Conservation (phyloP, 768 basidiomycete species). For the Lentinula guzmanii region DNA sequence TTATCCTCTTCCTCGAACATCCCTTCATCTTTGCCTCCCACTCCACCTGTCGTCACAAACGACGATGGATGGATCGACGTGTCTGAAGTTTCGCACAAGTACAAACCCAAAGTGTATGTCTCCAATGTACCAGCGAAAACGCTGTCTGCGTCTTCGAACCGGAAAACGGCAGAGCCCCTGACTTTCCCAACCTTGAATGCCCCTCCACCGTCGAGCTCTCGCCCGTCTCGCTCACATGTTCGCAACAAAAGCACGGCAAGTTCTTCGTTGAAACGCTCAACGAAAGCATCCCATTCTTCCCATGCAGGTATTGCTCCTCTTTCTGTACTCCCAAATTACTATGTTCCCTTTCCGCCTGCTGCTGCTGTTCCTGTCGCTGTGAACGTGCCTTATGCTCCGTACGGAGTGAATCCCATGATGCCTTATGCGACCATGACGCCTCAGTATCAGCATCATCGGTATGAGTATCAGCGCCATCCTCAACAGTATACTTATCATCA, state of each 20-base stretch:
- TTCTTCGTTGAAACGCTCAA: background rate
- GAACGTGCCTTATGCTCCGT: background rate
- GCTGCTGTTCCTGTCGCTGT: background rate
- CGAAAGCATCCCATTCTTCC: background rate
- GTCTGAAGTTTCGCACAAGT: conserved; percentile 7
- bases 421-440: background rate
- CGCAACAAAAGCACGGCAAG: background rate
- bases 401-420: background rate
- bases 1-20: conserved; percentile 10
- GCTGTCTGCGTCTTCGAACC: background rate
- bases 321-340: background rate
- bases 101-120: background rate
- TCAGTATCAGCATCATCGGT: background rate
- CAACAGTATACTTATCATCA: background rate
- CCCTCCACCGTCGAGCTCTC: background rate
- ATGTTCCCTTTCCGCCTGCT: background rate
- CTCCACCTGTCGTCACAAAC: background rate
- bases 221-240: background rate
- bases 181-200: conserved; percentile 1
- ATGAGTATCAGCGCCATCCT: background rate
- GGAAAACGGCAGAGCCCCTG: background rate
- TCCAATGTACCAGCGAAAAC: background rate
- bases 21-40: background rate
- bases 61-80: conserved; percentile 37
- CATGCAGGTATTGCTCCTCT: background rate